These are phyloP conservation scores for Cladobotryum protrusum DNA, from an alignment of 2,329 filamentous ascomycete species.

Conservation along the genomic window DNA sequence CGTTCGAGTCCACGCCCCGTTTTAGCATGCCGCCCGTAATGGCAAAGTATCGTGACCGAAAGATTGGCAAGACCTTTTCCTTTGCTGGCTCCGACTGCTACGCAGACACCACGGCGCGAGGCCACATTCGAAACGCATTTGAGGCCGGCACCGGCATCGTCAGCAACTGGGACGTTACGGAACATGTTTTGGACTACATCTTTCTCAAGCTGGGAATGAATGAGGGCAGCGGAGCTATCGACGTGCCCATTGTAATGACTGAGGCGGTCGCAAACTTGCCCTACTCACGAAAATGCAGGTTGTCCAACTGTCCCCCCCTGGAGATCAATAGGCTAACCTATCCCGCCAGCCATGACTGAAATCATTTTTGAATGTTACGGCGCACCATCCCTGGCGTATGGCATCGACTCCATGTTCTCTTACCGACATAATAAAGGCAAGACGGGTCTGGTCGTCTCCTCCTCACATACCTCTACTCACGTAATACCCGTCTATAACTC, in stretches of 20 bases:
- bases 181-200: constrained; percentile 87
- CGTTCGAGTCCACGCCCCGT: constrained; percentile 77
- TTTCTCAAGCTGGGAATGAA: constrained; percentile 93
- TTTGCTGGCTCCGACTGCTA: constrained; percentile 93
- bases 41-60: constrained; percentile 92
- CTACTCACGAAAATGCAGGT: constrained; percentile 81
- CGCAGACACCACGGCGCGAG: constrained; percentile 84
- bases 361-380: constrained; percentile 95
- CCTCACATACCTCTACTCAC: constrained; percentile 89
- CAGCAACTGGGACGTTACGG: constrained; percentile 97
- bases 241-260: constrained; percentile 88
- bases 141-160: constrained; percentile 86
- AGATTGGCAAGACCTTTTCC: constrained; percentile 82
- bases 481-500: constrained; percentile 87
- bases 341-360: constrained; percentile 77
- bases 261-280: constrained; percentile 87
- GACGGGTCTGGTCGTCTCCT: constrained; percentile 83
- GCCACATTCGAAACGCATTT: constrained; percentile 85
- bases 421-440: constrained; percentile 86
- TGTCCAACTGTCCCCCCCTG: neutral
- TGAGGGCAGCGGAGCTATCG: constrained; percentile 64
- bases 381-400: constrained; percentile 83
- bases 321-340: constrained; percentile 14
- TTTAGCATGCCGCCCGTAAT: constrained; percentile 81
- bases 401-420: constrained; percentile 94